phyloP scores from a whole-genome alignment of 208 protist species.

The Vickermania spadyakhi region DNA sequence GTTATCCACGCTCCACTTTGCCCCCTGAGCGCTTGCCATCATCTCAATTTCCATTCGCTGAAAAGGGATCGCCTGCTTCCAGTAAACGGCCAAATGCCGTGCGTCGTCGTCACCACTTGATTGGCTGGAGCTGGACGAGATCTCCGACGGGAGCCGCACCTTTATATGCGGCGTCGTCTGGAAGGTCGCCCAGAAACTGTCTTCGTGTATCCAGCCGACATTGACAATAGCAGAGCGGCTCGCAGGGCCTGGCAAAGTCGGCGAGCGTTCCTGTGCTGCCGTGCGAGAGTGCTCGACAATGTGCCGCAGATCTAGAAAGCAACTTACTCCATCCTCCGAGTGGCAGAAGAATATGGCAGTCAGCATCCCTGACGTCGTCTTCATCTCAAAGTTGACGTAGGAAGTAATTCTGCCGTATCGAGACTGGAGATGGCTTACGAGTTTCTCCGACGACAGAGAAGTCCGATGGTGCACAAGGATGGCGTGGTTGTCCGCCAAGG shows the following conservation, averaged over 20 bases:
- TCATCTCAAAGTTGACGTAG: constrained; percentile 11
- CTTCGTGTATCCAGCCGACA: constrained; percentile 58
- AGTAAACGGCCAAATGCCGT: constrained; percentile 37
- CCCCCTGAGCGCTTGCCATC: constrained; percentile 9
- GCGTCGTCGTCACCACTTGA: neutral
- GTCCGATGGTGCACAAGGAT: constrained; percentile 27
- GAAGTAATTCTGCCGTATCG: constrained; percentile 21
- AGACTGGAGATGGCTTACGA: constrained; percentile 9
- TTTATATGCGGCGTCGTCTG: constrained; percentile 37
- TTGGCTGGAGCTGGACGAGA: neutral
- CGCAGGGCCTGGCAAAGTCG: neutral
- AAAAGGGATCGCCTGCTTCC: constrained; percentile 12
- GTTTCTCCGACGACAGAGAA: constrained; percentile 9
- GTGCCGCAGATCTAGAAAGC: constrained; percentile 15
- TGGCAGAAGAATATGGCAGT: constrained; percentile 29
- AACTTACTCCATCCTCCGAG: constrained; percentile 10
- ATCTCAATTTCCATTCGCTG: constrained; percentile 7
- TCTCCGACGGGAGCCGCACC: constrained; percentile 3
- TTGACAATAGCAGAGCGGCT: constrained; percentile 12
- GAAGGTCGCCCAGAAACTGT: constrained; percentile 20
- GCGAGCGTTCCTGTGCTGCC: neutral
- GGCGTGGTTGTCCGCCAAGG: constrained; percentile 24
- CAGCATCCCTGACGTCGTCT: constrained; percentile 19
- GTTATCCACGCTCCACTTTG: constrained; percentile 38
- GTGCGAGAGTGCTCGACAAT: neutral